Evolutionary conservation across 495 filamentous ascomycete species (phyloP).

Genomic region (Penicillium canescens): DNA sequence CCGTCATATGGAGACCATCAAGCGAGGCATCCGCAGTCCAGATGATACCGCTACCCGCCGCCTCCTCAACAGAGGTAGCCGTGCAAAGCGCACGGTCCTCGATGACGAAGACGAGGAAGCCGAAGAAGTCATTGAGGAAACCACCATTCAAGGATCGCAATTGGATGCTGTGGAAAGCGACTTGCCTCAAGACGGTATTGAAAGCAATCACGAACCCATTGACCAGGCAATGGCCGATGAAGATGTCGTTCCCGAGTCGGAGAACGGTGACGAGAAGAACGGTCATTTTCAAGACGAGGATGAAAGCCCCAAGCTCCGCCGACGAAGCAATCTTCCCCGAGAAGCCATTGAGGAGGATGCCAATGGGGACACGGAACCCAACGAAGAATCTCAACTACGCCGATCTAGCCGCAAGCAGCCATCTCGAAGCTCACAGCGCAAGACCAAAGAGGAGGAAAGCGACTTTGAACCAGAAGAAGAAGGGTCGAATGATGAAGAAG

Average conservation of each 20-base stretch:
- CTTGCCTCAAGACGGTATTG: slow-evolving; percentile 36
- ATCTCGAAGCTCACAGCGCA: slow-evolving; percentile 50
- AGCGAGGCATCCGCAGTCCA: slow-evolving; percentile 65
- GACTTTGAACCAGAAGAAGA: slow-evolving; percentile 83
- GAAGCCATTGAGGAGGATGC: slow-evolving; percentile 28
- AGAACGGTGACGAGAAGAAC: slow-evolving; percentile 41
- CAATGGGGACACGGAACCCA: slow-evolving; percentile 30
- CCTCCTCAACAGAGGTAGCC: slow-evolving; percentile 58
- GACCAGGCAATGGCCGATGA: slow-evolving; percentile 42
- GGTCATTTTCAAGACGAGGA: slow-evolving; percentile 54
- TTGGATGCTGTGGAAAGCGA: slow-evolving; percentile 45
- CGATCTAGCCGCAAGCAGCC: slow-evolving; percentile 50
- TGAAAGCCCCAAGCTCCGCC: slow-evolving; percentile 58
- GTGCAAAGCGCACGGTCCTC: slow-evolving; percentile 54
- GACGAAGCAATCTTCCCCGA: slow-evolving; percentile 45
- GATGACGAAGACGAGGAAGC: slow-evolving; percentile 59
- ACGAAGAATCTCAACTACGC: slow-evolving; percentile 47
- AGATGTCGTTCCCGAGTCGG: slow-evolving; percentile 53
- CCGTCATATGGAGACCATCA: slow-evolving; percentile 61
- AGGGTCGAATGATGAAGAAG: slow-evolving; percentile 63
- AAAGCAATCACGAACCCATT: slow-evolving; percentile 30
- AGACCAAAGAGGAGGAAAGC: slow-evolving; percentile 67
- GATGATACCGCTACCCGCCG: slow-evolving; percentile 52
- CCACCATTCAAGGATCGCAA: slow-evolving; percentile 35
- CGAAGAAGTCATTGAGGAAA: slow-evolving; percentile 34